Evolutionary conservation across 106 monocot species (phyloP).

Genomic region (Acanthochlamys bracteata): DNA sequence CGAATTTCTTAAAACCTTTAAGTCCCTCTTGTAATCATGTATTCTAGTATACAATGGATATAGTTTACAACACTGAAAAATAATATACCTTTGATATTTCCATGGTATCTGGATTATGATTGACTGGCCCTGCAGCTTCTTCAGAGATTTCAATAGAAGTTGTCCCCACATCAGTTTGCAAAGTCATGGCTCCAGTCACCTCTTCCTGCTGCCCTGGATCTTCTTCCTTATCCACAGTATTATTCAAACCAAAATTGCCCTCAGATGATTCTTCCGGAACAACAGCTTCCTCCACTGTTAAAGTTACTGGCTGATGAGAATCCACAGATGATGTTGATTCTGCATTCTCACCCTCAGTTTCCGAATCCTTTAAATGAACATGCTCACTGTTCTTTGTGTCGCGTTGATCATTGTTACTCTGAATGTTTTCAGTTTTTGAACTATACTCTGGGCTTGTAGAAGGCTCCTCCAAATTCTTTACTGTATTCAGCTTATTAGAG

Average conservation of each 20-base stretch:
- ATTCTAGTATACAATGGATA: too few species aligned
- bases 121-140: constrained; percentile 4
- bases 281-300: constrained; percentile 15
- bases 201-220: constrained; percentile 4
- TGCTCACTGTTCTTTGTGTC: constrained; percentile 6
- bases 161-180: constrained; percentile 10
- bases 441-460: constrained; percentile 11
- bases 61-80: too few species aligned
- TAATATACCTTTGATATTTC: constrained; percentile 29
- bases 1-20: too few species aligned
- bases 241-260: constrained; percentile 7
- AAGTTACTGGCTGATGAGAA: constrained; percentile 5
- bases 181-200: constrained; percentile 8
- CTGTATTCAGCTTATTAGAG: constrained; percentile 2
- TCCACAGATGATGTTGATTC: not conserved
- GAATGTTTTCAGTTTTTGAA: constrained; percentile 11
- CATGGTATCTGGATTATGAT: constrained; percentile 2
- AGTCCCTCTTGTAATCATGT: too few species aligned
- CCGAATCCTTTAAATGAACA: constrained; percentile 10
- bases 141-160: constrained; percentile 6
- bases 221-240: not conserved
- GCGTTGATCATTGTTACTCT: constrained; percentile 12
- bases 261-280: constrained; percentile 14
- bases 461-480: constrained; percentile 13
- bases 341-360: constrained; percentile 15